Evolutionary conservation across 108 stramenopile species (phyloP).

Genomic region (Pseudonitzschia multiseries): DNA sequence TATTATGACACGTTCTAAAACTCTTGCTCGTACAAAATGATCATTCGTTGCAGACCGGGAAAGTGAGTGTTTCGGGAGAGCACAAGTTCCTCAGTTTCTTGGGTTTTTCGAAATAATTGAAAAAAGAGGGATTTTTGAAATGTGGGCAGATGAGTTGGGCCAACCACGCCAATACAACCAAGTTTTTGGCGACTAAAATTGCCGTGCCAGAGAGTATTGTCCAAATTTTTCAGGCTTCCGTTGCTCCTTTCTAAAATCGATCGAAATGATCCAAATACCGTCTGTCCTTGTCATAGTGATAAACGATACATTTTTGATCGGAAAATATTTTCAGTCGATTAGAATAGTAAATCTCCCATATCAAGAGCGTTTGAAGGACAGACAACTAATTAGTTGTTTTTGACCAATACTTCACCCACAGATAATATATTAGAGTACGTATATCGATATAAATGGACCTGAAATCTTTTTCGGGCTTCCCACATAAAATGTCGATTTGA

Average conservation of each 20-base stretch:
- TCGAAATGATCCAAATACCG: not conserved
- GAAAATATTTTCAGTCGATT: not conserved
- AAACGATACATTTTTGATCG: not conserved
- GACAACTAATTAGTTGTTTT: not conserved
- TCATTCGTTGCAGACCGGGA: not conserved
- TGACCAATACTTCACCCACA: not conserved
- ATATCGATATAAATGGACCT: not conserved
- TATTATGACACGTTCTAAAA: not conserved
- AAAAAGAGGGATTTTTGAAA: slow-evolving; percentile 3
- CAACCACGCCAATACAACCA: not conserved
- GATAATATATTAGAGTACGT: not conserved
- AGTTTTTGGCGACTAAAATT: not conserved
- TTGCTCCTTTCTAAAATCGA: not conserved
- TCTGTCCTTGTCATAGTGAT: not conserved
- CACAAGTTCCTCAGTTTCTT: not conserved
- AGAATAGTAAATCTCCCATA: not conserved
- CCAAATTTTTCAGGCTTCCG: not conserved
- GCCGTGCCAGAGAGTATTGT: not conserved
- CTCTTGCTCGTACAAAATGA: too few relatives aligned
- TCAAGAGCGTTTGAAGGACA: not conserved
- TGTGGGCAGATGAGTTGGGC: not conserved
- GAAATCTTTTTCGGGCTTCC: not conserved
- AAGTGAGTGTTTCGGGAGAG: not conserved
- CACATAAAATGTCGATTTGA: not conserved
- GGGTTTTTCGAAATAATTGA: not conserved